phyloP scores from a whole-genome alignment of 805 yeast species.

The Clavispora carvajalis region DNA sequence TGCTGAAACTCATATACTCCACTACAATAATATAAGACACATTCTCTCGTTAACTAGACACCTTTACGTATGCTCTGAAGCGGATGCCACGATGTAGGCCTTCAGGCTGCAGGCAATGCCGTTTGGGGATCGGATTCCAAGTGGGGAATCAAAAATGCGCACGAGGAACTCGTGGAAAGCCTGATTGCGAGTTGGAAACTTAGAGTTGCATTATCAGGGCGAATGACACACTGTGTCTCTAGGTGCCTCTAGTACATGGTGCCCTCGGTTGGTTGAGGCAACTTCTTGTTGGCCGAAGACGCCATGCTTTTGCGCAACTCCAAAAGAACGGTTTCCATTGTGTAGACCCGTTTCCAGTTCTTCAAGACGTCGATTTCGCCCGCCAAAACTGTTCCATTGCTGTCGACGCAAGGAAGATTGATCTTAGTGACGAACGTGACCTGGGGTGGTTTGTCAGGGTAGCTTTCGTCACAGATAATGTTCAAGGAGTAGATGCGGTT shows the following conservation, averaged over 20 bases:
- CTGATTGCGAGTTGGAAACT: no score
- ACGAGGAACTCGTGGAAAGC: no score
- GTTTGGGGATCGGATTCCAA: no score
- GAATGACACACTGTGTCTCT: no score
- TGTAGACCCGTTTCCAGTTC: constrained; percentile 84
- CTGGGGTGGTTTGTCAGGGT: constrained; percentile 86
- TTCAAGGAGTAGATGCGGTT: constrained; percentile 85
- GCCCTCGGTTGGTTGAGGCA: constrained; percentile 91
- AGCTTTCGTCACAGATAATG: constrained; percentile 74
- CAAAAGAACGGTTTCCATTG: constrained; percentile 87
- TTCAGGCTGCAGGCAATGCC: no score
- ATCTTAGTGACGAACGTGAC: constrained; percentile 79
- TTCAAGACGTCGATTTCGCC: constrained; percentile 59
- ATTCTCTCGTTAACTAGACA: not conserved
- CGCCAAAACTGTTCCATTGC: constrained; percentile 46
- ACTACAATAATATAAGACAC: not conserved
- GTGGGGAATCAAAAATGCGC: no score
- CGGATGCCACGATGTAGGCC: not conserved
- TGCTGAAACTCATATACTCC: not conserved
- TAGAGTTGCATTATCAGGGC: no score
- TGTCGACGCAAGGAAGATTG: constrained; percentile 87
- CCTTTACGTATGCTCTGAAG: not conserved
- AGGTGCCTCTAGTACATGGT: constrained; percentile 46
- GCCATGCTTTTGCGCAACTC: constrained; percentile 89
- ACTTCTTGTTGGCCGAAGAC: constrained; percentile 68